A percentile compares a stretch with the other conserved stretches of the same genome.
Conservation (phyloP, 345 rosid genomes). For the Camelina hispida region DNA sequence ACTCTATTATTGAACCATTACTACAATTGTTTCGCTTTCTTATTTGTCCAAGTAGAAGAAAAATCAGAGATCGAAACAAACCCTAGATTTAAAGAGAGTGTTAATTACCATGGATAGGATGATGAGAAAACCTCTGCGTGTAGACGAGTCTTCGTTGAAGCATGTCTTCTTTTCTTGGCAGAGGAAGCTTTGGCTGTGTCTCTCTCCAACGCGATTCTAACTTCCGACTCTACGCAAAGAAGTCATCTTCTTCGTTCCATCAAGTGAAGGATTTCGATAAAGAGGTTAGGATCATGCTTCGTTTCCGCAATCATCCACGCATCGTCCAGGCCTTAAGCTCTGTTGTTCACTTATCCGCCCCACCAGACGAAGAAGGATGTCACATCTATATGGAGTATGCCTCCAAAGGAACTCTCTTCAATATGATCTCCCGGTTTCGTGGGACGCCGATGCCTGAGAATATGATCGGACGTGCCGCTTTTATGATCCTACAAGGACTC, state of each 20-base stretch:
- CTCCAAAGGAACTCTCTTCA: no score
- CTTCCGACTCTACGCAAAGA: neutral
- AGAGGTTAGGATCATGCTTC: no score
- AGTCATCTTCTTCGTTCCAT: no score
- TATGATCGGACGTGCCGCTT: neutral
- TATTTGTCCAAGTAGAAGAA: neutral
- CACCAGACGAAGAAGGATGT: no score
- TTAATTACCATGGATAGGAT: neutral
- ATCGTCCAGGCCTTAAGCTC: no score
- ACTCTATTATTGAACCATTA: neutral
- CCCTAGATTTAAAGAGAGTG: neutral
- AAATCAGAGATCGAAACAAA: neutral
- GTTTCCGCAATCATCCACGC: no score
- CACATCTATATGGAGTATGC: no score
- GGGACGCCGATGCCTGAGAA: no score
- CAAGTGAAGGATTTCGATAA: no score
- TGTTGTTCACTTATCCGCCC: no score
- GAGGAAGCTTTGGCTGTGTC: constrained; percentile 16
- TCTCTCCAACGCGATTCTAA: neutral
- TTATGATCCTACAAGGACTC: constrained; percentile 30
- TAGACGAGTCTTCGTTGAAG: neutral
- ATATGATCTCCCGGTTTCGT: no score
- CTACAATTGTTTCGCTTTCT: neutral
- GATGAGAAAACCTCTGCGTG: neutral
- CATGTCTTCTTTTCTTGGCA: constrained; percentile 10